Evolutionary conservation across 2,329 filamentous ascomycete species (phyloP).

Genomic region (Paramyrothecium sp.): DNA sequence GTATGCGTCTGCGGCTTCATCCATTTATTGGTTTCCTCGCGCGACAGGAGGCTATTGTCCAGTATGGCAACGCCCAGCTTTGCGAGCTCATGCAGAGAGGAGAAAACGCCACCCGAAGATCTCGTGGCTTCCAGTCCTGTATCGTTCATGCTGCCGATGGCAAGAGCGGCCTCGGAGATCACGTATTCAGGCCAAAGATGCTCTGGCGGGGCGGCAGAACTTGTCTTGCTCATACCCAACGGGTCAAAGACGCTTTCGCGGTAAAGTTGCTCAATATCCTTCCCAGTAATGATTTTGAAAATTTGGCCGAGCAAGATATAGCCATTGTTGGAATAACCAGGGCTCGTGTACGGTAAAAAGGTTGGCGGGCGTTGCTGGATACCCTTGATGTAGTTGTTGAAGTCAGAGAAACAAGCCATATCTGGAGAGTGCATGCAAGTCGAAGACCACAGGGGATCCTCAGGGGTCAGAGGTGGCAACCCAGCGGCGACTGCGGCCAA

Average conservation of each 20-base stretch:
- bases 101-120: conserved; percentile 9
- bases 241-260: conserved; percentile 8
- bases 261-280: conserved; percentile 3
- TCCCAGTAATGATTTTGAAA: conserved; percentile 6
- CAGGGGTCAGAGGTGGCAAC: neutral
- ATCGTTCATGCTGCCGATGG: neutral
- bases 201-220: neutral
- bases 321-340: conserved; percentile 10
- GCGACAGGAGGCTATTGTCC: conserved; percentile 27
- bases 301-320: conserved; percentile 9
- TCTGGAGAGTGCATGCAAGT: neutral
- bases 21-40: conserved; percentile 33
- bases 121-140: neutral
- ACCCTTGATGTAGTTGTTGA: neutral
- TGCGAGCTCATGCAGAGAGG: conserved; percentile 13
- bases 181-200: neutral
- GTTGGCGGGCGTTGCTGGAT: conserved; percentile 2
- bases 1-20: conserved; percentile 38
- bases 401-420: neutral
- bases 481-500: neutral
- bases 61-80: conserved; percentile 13
- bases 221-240: conserved; percentile 7
- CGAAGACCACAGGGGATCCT: neutral
- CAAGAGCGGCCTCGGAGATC: neutral
- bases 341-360: conserved; percentile 8